These are phyloP conservation scores for Anthostomella pinea DNA, from an alignment of 2,329 filamentous ascomycete genomes.

Conservation along the genomic window DNA sequence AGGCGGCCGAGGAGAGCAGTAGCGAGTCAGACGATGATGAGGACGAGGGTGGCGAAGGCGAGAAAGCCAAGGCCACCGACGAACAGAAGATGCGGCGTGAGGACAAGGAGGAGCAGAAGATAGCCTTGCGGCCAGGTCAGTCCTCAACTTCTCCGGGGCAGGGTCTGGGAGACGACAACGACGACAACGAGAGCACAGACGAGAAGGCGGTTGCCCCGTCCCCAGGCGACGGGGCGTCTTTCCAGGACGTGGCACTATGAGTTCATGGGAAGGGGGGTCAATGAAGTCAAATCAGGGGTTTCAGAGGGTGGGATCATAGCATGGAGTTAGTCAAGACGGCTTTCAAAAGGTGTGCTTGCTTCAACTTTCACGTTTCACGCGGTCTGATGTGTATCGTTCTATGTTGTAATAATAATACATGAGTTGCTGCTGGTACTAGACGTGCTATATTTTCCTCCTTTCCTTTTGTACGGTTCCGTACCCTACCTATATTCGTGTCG, in stretches of 20 bases:
- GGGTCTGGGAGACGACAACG: conserved; percentile 34
- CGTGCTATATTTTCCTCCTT: too few relatives aligned
- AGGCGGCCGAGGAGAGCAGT: conserved; percentile 1
- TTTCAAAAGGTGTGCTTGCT: too few relatives aligned
- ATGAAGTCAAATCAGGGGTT: neutral
- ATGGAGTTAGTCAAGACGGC: too few relatives aligned
- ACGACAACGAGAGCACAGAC: conserved; percentile 30
- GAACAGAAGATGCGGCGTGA: conserved; percentile 58
- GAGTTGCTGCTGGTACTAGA: too few relatives aligned
- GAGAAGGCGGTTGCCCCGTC: conserved; percentile 44
- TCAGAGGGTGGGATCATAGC: too few relatives aligned
- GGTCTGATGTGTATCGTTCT: too few relatives aligned
- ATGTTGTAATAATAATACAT: too few relatives aligned
- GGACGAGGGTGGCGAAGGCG: conserved; percentile 30
- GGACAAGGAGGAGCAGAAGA: conserved; percentile 52
- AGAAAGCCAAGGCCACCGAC: conserved; percentile 32
- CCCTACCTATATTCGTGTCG: too few relatives aligned
- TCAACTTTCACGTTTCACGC: too few relatives aligned
- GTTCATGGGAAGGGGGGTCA: too few relatives aligned
- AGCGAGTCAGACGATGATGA: conserved; percentile 23
- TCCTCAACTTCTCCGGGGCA: too few relatives aligned
- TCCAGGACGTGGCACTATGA: conserved; percentile 63
- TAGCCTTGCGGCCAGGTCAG: conserved; percentile 47
- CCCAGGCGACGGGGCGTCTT: conserved; percentile 55
- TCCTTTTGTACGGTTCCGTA: too few relatives aligned